A percentile compares a stretch with the other conserved stretches of the same genome.
phyloP scores from a whole-genome alignment of 2,329 filamentous ascomycete genomes.

The Trichoderma atrobrunneum region DNA sequence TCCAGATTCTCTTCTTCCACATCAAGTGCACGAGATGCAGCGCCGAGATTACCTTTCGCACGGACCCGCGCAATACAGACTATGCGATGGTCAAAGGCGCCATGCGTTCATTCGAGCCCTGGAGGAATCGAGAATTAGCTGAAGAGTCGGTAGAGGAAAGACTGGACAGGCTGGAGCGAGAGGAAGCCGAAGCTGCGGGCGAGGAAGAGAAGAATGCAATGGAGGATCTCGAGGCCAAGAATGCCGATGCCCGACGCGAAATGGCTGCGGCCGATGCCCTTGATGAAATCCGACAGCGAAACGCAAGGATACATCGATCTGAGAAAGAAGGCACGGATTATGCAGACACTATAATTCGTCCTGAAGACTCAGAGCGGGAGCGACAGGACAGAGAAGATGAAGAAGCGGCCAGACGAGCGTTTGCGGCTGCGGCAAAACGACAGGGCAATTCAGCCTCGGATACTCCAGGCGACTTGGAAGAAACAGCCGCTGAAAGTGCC shows the following conservation, averaged over 20 bases:
- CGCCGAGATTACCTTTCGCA: constrained; percentile 87
- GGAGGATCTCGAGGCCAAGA: constrained; percentile 93
- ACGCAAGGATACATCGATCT: constrained; percentile 79
- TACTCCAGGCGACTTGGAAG: neutral
- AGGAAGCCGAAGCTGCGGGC: constrained; percentile 63
- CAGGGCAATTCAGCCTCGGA: constrained; percentile 29
- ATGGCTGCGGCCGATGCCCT: constrained; percentile 96
- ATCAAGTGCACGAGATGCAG: constrained; percentile 85
- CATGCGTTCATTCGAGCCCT: constrained; percentile 90
- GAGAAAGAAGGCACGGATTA: constrained; percentile 65
- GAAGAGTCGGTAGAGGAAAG: constrained; percentile 85
- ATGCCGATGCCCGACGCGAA: constrained; percentile 84
- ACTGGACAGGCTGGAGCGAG: constrained; percentile 76
- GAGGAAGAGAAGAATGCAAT: constrained; percentile 82
- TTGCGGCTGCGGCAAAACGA: constrained; percentile 61
- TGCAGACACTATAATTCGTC: constrained; percentile 51
- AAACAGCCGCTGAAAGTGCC: constrained; percentile 40
- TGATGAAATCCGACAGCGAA: constrained; percentile 89
- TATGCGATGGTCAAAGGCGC: constrained; percentile 79
- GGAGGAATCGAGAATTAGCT: constrained; percentile 62
- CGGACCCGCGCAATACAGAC: constrained; percentile 92
- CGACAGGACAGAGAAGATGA: constrained; percentile 77
- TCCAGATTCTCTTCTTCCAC: constrained; percentile 79
- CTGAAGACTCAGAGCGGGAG: constrained; percentile 58
- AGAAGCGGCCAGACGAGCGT: constrained; percentile 75